These are phyloP conservation scores for Hydnomerulius pinastri DNA, from an alignment of 768 basidiomycete species.

Conservation along the genomic window DNA sequence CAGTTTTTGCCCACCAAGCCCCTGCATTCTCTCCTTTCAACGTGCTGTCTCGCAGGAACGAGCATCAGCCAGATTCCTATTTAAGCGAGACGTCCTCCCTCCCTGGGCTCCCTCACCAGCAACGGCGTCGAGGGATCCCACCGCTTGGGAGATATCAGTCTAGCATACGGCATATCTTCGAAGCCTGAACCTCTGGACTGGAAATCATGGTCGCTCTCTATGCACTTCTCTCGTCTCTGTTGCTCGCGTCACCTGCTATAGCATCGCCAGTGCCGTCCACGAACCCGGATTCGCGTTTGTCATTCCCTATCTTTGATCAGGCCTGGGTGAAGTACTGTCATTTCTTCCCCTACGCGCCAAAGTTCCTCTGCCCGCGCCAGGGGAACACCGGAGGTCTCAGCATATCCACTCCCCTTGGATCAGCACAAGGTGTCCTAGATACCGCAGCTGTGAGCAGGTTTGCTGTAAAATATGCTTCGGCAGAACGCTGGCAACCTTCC, in stretches of 20 bases:
- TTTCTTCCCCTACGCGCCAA: conserved; percentile 30
- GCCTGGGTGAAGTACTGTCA: neutral
- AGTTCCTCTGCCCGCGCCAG: conserved; percentile 43
- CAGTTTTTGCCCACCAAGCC: neutral
- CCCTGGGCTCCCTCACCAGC: neutral
- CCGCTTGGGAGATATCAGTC: neutral
- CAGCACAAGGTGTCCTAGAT: conserved; percentile 53
- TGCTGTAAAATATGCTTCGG: conserved; percentile 66
- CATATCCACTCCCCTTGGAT: conserved; percentile 54
- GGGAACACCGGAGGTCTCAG: conserved; percentile 19
- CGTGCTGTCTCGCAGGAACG: conserved; percentile 15
- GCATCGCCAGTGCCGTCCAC: conserved; percentile 31
- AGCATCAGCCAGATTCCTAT: conserved; percentile 6
- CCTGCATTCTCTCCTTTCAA: neutral
- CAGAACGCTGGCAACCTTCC: conserved; percentile 62
- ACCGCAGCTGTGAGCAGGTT: conserved; percentile 55
- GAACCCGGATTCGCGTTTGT: conserved; percentile 16
- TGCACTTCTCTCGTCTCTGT: conserved; percentile 27
- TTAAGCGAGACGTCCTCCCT: neutral
- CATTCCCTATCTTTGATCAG: conserved; percentile 26
- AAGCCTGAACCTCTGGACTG: conserved; percentile 1
- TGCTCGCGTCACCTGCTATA: conserved; percentile 28
- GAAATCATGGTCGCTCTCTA: conserved; percentile 37
- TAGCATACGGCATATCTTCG: neutral
- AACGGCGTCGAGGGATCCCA: conserved; percentile 1